Evolutionary conservation across 768 basidiomycete species (phyloP).

Genomic region (Xerocomellus intermedius): DNA sequence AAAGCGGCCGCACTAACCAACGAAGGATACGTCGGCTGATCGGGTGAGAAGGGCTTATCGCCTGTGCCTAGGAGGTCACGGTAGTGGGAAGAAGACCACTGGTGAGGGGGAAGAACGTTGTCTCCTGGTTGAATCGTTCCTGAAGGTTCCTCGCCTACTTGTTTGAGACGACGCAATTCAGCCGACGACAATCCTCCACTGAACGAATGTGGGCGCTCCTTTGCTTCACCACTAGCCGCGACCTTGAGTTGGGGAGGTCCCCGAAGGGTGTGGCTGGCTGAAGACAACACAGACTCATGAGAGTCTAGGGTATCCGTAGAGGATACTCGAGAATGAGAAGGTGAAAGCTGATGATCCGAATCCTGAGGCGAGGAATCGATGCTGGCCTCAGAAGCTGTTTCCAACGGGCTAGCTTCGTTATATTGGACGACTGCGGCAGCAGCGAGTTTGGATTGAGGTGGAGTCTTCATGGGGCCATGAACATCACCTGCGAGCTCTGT

Average conservation of each 20-base stretch:
- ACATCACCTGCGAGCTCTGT: conserved; percentile 51
- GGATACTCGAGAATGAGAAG: conserved; percentile 78
- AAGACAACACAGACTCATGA: conserved; percentile 53
- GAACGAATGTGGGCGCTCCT: conserved; percentile 80
- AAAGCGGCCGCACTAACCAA: conserved; percentile 47
- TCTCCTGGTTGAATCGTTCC: conserved; percentile 34
- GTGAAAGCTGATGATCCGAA: conserved; percentile 62
- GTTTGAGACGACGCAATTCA: conserved; percentile 73
- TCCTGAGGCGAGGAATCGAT: conserved; percentile 70
- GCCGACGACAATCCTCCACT: conserved; percentile 74
- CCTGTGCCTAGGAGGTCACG: conserved; percentile 40
- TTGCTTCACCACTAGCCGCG: conserved; percentile 51
- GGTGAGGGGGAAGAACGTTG: conserved; percentile 42
- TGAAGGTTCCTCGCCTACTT: conserved; percentile 51
- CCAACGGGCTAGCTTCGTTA: conserved; percentile 67
- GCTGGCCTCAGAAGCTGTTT: conserved; percentile 69
- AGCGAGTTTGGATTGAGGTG: conserved; percentile 63
- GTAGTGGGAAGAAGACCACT: conserved; percentile 51
- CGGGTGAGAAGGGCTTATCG: conserved; percentile 43
- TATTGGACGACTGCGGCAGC: conserved; percentile 52
- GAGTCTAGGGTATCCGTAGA: conserved; percentile 74
- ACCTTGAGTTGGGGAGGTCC: conserved; percentile 54
- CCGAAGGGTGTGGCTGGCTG: conserved; percentile 56
- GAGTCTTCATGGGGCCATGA: conserved; percentile 55
- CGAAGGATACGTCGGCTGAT: conserved; percentile 64